These are phyloP conservation scores for Moniliophthora roreri DNA, from an alignment of 1,284 basidiomycete species.

Conservation along the genomic window DNA sequence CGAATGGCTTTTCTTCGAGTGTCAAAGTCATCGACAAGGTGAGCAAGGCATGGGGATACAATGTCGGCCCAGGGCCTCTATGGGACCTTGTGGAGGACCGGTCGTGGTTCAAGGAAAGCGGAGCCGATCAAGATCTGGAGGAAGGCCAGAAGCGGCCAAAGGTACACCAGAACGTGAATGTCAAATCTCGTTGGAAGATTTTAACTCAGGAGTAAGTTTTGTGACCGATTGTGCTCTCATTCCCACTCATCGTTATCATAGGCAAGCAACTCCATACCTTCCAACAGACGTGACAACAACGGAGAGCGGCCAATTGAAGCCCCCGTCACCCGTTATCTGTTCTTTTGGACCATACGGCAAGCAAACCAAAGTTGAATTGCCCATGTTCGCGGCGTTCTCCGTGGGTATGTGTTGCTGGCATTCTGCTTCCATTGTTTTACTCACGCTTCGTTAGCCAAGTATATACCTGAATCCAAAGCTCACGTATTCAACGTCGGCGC, in stretches of 20 bases:
- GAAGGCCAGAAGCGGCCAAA: constrained; percentile 55
- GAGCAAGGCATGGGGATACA: constrained; percentile 66
- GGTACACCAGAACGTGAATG: constrained; percentile 47
- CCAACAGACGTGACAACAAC: constrained; percentile 47
- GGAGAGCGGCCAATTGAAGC: constrained; percentile 46
- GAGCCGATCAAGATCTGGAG: constrained; percentile 28
- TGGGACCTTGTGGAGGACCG: constrained; percentile 76
- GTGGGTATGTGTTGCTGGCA: constrained; percentile 47
- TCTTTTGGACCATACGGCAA: constrained; percentile 58
- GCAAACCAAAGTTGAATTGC: constrained; percentile 49
- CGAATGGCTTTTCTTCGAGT: constrained; percentile 48
- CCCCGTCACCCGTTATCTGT: constrained; percentile 57
- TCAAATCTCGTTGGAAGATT: constrained; percentile 44
- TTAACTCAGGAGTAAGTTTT: constrained; percentile 49
- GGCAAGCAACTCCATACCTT: constrained; percentile 56
- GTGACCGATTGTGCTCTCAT: constrained; percentile 12
- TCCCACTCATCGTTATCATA: constrained; percentile 26
- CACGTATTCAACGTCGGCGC: constrained; percentile 82
- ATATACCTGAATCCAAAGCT: constrained; percentile 49
- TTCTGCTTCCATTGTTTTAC: not conserved
- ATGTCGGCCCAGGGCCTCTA: constrained; percentile 68
- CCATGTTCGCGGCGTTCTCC: constrained; percentile 52
- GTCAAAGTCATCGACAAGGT: constrained; percentile 44
- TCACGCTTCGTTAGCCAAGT: constrained; percentile 36
- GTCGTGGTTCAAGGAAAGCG: constrained; percentile 70